A percentile compares a stretch with the other conserved stretches of the same genome.
Evolutionary conservation across 1,284 basidiomycete species (phyloP).

Genomic region (Leucoagaricus sp.): DNA sequence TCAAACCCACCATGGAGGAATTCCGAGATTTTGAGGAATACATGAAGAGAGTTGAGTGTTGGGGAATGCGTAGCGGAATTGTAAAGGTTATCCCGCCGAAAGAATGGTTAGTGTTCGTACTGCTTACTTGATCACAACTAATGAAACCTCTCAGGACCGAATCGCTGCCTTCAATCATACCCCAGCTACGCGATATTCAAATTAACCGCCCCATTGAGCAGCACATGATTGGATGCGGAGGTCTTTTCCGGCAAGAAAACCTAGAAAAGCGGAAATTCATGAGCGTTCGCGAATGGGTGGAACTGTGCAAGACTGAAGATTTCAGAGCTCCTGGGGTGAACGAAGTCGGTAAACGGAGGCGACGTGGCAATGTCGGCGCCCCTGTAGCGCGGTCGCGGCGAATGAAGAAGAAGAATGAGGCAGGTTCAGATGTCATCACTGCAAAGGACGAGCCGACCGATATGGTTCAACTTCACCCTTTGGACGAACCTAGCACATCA

Average conservation of each 20-base stretch:
- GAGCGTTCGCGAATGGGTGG: conserved; percentile 86
- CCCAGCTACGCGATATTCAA: conserved; percentile 71
- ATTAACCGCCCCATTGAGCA: conserved; percentile 91
- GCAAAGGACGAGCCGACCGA: conserved; percentile 42
- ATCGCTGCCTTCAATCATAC: conserved; percentile 66
- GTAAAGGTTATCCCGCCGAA: conserved; percentile 93
- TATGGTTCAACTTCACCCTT: conserved; percentile 25
- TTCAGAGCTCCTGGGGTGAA: conserved; percentile 69
- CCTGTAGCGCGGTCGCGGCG: conserved; percentile 35
- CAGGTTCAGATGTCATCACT: conserved; percentile 38
- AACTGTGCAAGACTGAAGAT: conserved; percentile 74
- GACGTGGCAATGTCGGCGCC: conserved; percentile 37
- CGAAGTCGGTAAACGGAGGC: conserved; percentile 60
- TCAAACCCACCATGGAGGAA: conserved; percentile 88
- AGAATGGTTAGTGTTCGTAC: conserved; percentile 71
- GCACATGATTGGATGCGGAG: conserved; percentile 82
- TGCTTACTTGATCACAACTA: conserved; percentile 13
- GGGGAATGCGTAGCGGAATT: conserved; percentile 88
- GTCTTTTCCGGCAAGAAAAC: conserved; percentile 90
- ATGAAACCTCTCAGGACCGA: conserved; percentile 54
- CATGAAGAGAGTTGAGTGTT: conserved; percentile 82
- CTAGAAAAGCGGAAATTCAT: conserved; percentile 84
- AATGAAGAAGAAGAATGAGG: conserved; percentile 37
- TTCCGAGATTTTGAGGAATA: conserved; percentile 89
- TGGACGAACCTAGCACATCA: conserved; percentile 20